Percentiles rank a stretch among this genome's conserved stretches.
Conservation (phyloP, 371 early-diverging fungal genomes). For the Mucor lusitanicus region DNA sequence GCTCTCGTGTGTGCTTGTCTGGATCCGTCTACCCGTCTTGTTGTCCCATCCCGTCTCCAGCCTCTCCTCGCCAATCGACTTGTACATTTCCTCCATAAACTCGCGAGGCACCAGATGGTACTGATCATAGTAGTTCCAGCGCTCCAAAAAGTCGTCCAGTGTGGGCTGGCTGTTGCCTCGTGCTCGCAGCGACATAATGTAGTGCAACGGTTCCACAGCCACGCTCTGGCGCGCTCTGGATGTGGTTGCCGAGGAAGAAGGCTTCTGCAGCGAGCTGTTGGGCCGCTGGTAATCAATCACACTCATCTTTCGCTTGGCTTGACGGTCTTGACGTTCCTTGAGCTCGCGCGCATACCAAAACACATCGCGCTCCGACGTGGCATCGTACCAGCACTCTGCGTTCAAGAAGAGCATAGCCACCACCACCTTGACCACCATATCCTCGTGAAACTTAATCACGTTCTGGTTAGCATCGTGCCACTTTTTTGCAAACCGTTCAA, state of each 20-base stretch:
- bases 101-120: slow-evolving; percentile 46
- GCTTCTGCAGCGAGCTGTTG: slow-evolving; percentile 4
- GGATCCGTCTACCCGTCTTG: slow-evolving; percentile 16
- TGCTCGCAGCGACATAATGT: slow-evolving; percentile 40
- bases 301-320: slow-evolving; percentile 34
- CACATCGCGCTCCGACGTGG: slow-evolving; percentile 48
- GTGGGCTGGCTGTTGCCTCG: slow-evolving; percentile 29
- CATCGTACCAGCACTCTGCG: slow-evolving; percentile 82
- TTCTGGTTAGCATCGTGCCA: slow-evolving; percentile 72
- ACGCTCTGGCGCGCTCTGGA: slow-evolving; percentile 27
- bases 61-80: slow-evolving; percentile 51
- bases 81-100: slow-evolving; percentile 54
- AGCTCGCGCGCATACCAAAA: slow-evolving; percentile 52
- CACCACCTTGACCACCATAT: slow-evolving; percentile 74
- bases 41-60: slow-evolving; percentile 63
- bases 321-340: slow-evolving; percentile 41
- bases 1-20: not conserved
- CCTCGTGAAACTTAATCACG: slow-evolving; percentile 61
- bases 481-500: slow-evolving; percentile 78
- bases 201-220: slow-evolving; percentile 44
- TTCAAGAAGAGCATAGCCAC: slow-evolving; percentile 87
- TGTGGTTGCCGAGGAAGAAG: not conserved
- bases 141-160: slow-evolving; percentile 42
- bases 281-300: slow-evolving; percentile 26
- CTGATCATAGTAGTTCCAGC: slow-evolving; percentile 52